A percentile compares a stretch with the other conserved stretches of the same genome.
Conservation (phyloP, 345 rosid genomes). For the Euphorbia tirucalli region DNA sequence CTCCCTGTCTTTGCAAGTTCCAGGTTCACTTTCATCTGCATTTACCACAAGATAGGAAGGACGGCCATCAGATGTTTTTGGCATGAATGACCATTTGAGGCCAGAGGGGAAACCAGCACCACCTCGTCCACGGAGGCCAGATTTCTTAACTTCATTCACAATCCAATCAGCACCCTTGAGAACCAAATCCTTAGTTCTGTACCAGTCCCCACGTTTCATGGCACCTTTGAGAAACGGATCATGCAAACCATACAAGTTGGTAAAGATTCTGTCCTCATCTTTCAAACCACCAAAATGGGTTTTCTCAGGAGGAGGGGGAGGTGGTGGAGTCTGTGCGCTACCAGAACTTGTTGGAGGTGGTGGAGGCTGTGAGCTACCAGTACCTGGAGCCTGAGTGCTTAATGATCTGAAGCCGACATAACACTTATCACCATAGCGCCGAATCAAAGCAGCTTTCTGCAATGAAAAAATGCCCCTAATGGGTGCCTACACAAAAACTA, state of each 20-base stretch:
- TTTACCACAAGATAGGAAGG: conserved; percentile 97
- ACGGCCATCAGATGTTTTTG: conserved; percentile 94
- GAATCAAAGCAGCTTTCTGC: conserved; percentile 50
- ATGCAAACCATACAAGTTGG: conserved; percentile 83
- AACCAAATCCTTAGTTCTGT: conserved; percentile 94
- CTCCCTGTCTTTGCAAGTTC: conserved; percentile 97
- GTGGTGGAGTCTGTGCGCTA: conserved; percentile 46
- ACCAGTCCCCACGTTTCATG: conserved; percentile 93
- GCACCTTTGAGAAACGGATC: conserved; percentile 98
- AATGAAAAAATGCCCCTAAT: conserved; percentile 66
- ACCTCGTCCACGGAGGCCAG: conserved; percentile 97
- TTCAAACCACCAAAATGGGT: conserved; percentile 94
- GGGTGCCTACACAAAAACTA: conserved; percentile 55
- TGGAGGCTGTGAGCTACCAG: neutral
- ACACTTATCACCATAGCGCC: conserved; percentile 43
- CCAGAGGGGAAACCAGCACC: conserved; percentile 99
- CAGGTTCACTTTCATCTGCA: conserved; percentile 99
- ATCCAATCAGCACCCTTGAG: conserved; percentile 98
- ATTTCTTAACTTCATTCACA: conserved; percentile 84
- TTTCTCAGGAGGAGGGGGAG: conserved; percentile 95
- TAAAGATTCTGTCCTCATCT: conserved; percentile 93
- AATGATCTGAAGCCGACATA: conserved; percentile 53
- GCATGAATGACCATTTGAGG: conserved; percentile 99
- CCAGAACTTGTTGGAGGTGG: conserved; percentile 34
- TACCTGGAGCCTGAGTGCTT: conserved; percentile 65